These are phyloP conservation scores for Ogataea siamensis DNA, from an alignment of 805 yeast genomes.

Conservation along the genomic window DNA sequence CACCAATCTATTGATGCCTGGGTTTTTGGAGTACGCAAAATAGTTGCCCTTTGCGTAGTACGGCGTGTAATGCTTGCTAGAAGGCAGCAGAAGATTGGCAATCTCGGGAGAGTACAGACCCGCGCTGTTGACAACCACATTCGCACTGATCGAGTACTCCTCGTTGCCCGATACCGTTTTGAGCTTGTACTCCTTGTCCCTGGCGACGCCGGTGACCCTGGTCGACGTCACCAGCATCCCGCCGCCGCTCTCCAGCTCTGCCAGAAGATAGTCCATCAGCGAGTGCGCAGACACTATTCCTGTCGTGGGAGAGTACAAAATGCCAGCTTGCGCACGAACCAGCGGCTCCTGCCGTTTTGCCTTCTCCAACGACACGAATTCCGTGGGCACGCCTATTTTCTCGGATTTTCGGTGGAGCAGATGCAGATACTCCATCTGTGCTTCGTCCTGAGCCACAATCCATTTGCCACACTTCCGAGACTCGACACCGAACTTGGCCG, in stretches of 20 bases:
- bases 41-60: slow-evolving; percentile 86
- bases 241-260: slow-evolving; percentile 51
- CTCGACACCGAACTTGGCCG: slow-evolving; percentile 50
- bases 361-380: slow-evolving; percentile 44
- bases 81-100: slow-evolving; percentile 67
- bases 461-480: slow-evolving; percentile 72
- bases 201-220: slow-evolving; percentile 43
- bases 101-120: slow-evolving; percentile 76
- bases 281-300: slow-evolving; percentile 86
- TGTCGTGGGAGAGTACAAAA: slow-evolving; percentile 72
- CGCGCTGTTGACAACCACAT: slow-evolving; percentile 70
- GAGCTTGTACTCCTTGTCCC: slow-evolving; percentile 34
- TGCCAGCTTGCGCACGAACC: slow-evolving; percentile 59
- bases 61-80: slow-evolving; percentile 52
- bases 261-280: slow-evolving; percentile 56
- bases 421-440: slow-evolving; percentile 58
- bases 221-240: slow-evolving; percentile 70
- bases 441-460: slow-evolving; percentile 78
- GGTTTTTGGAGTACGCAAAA: slow-evolving; percentile 48
- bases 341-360: slow-evolving; percentile 60
- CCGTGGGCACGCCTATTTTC: slow-evolving; percentile 56
- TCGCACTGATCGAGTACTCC: slow-evolving; percentile 44
- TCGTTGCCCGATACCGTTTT: slow-evolving; percentile 32
- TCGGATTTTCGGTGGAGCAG: slow-evolving; percentile 49
- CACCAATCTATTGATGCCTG: slow-evolving; percentile 51